phyloP scores from a whole-genome alignment of 1,284 basidiomycete genomes.

The Cutaneotrichosporon sp. region DNA sequence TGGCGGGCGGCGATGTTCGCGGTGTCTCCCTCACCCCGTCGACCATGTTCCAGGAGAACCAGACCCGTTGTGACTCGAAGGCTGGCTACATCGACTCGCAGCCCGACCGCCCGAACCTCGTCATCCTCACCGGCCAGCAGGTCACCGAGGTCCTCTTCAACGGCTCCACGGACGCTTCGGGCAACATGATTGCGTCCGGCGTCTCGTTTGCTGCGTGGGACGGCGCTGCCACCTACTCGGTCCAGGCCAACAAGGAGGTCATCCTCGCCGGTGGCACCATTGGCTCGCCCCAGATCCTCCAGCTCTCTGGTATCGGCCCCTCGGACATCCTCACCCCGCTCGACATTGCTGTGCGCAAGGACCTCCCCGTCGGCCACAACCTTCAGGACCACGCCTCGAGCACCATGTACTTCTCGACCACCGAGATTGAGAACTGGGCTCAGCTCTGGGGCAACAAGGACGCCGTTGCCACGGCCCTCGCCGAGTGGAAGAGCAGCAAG shows the following conservation, averaged over 20 bases:
- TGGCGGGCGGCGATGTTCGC: constrained; percentile 36
- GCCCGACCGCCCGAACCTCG: constrained; percentile 63
- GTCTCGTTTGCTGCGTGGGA: constrained; percentile 60
- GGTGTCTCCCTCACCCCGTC: constrained; percentile 60
- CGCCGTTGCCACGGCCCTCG: constrained; percentile 26
- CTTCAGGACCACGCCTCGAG: constrained; percentile 67
- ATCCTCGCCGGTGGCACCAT: constrained; percentile 62
- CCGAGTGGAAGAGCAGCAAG: constrained; percentile 31
- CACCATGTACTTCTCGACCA: constrained; percentile 45
- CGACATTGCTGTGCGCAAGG: constrained; percentile 57
- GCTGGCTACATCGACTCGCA: constrained; percentile 69
- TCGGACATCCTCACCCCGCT: constrained; percentile 59
- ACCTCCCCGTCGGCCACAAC: constrained; percentile 73
- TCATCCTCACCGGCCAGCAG: constrained; percentile 61
- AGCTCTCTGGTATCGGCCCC: constrained; percentile 72
- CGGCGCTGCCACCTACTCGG: constrained; percentile 52
- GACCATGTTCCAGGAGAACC: constrained; percentile 65
- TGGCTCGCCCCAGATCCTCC: constrained; percentile 66
- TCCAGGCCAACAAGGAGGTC: constrained; percentile 59
- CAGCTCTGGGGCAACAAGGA: constrained; percentile 31
- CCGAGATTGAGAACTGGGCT: constrained; percentile 42
- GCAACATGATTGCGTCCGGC: constrained; percentile 60
- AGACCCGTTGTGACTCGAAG: constrained; percentile 68
- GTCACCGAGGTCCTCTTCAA: constrained; percentile 70
- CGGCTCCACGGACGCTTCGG: constrained; percentile 51